Evolutionary conservation across 139 green algal species (phyloP), one percentile per base, ranked within the genome.

Genomic region (Micromonas commoda): DNA sequence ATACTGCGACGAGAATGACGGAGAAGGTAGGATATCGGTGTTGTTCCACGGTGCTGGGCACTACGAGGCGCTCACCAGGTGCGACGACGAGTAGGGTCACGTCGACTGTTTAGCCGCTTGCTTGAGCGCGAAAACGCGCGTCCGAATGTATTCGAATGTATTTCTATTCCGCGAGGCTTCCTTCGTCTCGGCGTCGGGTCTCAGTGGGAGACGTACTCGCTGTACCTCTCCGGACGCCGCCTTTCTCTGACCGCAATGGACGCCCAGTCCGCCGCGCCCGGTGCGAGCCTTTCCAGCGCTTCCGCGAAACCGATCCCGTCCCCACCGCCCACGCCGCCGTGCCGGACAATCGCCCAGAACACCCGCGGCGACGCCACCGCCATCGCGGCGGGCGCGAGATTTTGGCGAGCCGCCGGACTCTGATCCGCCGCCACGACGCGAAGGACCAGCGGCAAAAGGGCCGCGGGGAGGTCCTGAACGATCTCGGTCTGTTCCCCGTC

Each of bases 321-420:
- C 37, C 37, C 64, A 2, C 20, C 34, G 37, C 33, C 64, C 2
- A 77, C 64, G 20, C 9, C 33, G 20, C 34, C 78, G 79, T 83
- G 79, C 31, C 74, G 63, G 9, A 83, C 79, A 26, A 83, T 60
- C 32, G 57, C 26, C 79, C 79, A 83, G 29, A 83, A 83, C 5
- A 83, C 73, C 2, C 79, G 57, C 28, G 79, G 79, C 0, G 31
- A 77, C 21, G 80, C 72, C 34, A 83, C 39, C 5, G 79, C 79
- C 72, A 83, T 83, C 4, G 24, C 39, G 32, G 38, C 73, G 26
- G 79, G 79, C 4, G 26, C 38, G 34, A 83, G 51, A 33, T 83
- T 82, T 0, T 16, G 37, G 61, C 74, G 61, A 72, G 28, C 54
- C 23, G 20, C 26, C 28, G 65, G 26, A 20, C 23, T 31, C 19